Evolutionary conservation across 441 rosid genomes (phyloP), one percentile per base, ranked within the genome.

Genomic region (Lagerstroemia fauriei): DNA sequence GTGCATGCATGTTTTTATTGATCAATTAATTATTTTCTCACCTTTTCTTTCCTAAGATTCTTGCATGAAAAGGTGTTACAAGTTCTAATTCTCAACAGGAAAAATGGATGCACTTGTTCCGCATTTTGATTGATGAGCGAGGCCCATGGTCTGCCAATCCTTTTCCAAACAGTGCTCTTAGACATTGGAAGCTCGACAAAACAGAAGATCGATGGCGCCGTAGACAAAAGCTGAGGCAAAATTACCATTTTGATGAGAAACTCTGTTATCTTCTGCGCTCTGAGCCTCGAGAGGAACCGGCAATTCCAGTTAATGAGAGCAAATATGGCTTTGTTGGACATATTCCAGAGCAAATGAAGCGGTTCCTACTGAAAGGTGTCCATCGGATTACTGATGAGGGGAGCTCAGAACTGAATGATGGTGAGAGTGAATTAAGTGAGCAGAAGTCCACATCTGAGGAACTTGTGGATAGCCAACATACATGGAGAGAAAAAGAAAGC

Each of bases 141-240:
- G 99, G 99, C 82, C 98, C 99, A 48, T 97, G 99, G 99, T 97
- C 99, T 80, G 98, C 99, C 68, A 90, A 91, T 90, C 96, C 96
- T 78, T 97, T 97, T 91, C 99, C 99, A 80, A 93, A 92, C 89
- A 88, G 84, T 84, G 87, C 91, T 82, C 80, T 90, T 76, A 88
- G 82, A 70, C 97, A 91, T 83, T 97, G 99, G 99, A 97, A 97
- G 89, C 97, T 94, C 83, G 99, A 97, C 92, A 93, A 95, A 92
- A 93, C 99, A 38, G 99, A 97, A 90, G 99, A 95, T 92, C 81
- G 92, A 79, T 93, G 99, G 99, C 91, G 99, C 76, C 95, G 99
- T 78, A 91, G 99, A 84, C 98, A 91, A 84, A 97, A 95, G 91
- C 91, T 95, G 87, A 92, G 98, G 84, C 93, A 88, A 83, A 97